These are phyloP conservation scores for Clitocybe nebularis DNA, from an alignment of 1,284 basidiomycete genomes.

Conservation along the genomic window DNA sequence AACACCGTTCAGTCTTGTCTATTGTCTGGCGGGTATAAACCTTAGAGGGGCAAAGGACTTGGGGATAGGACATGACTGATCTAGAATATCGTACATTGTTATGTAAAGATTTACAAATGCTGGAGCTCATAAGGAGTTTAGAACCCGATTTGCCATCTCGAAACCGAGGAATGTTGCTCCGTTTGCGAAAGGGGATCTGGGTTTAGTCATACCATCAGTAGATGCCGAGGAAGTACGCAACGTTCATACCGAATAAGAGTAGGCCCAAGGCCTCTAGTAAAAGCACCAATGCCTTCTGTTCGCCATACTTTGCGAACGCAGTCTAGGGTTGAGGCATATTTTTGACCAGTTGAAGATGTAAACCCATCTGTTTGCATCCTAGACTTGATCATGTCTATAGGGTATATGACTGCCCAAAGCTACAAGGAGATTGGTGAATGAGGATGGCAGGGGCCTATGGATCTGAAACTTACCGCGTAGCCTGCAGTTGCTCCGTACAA, in stretches of 20 bases:
- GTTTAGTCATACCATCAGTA: too few relatives aligned
- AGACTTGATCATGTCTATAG: conserved; percentile 93
- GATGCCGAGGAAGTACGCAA: too few relatives aligned
- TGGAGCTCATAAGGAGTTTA: conserved; percentile 36
- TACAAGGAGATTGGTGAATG: conserved; percentile 23
- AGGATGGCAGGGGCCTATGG: conserved; percentile 6
- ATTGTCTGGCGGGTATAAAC: too few relatives aligned
- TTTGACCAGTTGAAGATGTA: conserved; percentile 65
- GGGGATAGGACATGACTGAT: too few relatives aligned
- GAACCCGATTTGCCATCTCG: conserved; percentile 75
- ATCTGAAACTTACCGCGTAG: conserved; percentile 58
- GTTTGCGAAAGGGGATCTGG: conserved; percentile 85
- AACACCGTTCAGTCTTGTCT: too few relatives aligned
- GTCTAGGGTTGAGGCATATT: conserved; percentile 80
- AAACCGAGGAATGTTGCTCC: conserved; percentile 93
- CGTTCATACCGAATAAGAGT: conserved; percentile 82
- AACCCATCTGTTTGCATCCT: conserved; percentile 95
- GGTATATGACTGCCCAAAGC: conserved; percentile 87
- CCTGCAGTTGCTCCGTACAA: conserved; percentile 86
- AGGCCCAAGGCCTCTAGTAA: conserved; percentile 86
- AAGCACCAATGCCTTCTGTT: conserved; percentile 80
- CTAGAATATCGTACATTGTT: too few relatives aligned
- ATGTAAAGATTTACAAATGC: too few relatives aligned
- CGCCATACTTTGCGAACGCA: conserved; percentile 81
- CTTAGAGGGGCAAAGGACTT: too few relatives aligned